Percentiles rank a stretch among this genome's conserved stretches.
Conservation (phyloP, 2,329 filamentous ascomycete genomes). For the Claviceps digitariae region DNA sequence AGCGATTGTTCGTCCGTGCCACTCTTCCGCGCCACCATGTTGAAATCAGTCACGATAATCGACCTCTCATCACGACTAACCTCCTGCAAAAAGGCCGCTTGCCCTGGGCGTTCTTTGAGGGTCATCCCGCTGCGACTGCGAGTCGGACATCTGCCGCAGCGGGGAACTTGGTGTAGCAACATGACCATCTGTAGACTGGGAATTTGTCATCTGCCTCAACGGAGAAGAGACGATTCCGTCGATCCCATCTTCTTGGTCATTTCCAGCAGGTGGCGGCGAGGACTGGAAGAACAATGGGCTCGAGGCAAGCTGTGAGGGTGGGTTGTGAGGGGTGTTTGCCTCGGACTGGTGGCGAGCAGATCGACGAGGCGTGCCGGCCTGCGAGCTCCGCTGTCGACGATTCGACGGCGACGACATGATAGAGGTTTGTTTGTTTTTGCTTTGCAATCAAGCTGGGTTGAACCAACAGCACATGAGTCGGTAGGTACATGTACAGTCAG, state of each 20-base stretch:
- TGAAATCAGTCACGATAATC: not conserved
- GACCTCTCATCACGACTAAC: slow-evolving; percentile 27
- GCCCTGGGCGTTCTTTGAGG: slow-evolving; percentile 59
- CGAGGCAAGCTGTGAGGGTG: slow-evolving; percentile 45
- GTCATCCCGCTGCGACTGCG: slow-evolving; percentile 35
- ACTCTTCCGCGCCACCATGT: not conserved
- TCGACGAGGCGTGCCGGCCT: slow-evolving; percentile 30
- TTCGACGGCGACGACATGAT: slow-evolving; percentile 30
- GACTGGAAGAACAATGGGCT: slow-evolving; percentile 70
- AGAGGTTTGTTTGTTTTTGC: not conserved
- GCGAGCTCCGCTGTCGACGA: slow-evolving; percentile 38
- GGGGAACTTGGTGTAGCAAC: slow-evolving; percentile 41
- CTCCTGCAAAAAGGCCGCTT: slow-evolving; percentile 45
- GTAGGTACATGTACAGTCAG: not conserved
- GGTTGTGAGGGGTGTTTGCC: slow-evolving; percentile 29
- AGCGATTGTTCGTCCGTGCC: slow-evolving; percentile 1
- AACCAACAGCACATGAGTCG: not conserved
- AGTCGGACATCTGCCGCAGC: slow-evolving; percentile 43
- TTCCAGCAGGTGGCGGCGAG: slow-evolving; percentile 19
- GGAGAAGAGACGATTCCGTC: slow-evolving; percentile 36
- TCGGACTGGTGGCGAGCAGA: slow-evolving; percentile 28
- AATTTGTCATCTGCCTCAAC: slow-evolving; percentile 42
- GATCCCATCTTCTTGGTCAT: slow-evolving; percentile 15
- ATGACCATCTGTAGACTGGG: slow-evolving; percentile 33
- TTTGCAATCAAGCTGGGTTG: not conserved